Conservation (phyloP, 345 rosid species). For the Excoecaria cochinchinensis region DNA sequence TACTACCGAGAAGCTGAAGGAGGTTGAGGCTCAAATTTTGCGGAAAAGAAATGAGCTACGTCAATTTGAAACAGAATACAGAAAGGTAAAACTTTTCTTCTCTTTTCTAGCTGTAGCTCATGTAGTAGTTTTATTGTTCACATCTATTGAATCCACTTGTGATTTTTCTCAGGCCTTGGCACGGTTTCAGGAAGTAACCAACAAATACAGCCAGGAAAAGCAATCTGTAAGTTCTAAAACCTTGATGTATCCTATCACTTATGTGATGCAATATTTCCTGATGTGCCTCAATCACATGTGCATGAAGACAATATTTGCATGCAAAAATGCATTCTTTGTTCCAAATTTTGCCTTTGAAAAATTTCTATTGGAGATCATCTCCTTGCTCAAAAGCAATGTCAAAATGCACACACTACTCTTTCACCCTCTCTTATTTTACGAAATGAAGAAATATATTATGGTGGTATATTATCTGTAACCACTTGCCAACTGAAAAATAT, state of each 20-base stretch:
- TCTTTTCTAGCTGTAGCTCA: conserved; percentile 1
- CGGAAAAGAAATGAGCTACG: conserved; percentile 89
- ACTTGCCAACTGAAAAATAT: background rate
- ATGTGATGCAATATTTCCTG: background rate
- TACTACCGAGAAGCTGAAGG: conserved; percentile 75
- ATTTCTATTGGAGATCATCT: background rate
- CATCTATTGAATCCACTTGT: conserved; percentile 10
- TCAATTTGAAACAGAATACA: conserved; percentile 92
- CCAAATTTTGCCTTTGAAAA: background rate
- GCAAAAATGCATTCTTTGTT: background rate
- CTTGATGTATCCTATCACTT: background rate
- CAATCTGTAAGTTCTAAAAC: conserved; percentile 60
- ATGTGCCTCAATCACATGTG: background rate
- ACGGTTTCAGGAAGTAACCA: conserved; percentile 95
- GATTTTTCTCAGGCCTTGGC: conserved; percentile 72
- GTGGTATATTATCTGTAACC: too few species aligned
- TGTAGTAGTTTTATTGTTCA: background rate
- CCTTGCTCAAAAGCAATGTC: background rate
- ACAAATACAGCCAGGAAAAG: conserved; percentile 86
- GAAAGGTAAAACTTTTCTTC: conserved; percentile 53
- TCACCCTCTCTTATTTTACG: background rate
- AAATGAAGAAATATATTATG: background rate
- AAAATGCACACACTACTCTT: background rate
- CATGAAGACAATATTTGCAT: background rate
- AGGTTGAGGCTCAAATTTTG: conserved; percentile 81